These are phyloP conservation scores for Nephelium lappaceum DNA, from an alignment of 345 rosid species.

Conservation along the genomic window DNA sequence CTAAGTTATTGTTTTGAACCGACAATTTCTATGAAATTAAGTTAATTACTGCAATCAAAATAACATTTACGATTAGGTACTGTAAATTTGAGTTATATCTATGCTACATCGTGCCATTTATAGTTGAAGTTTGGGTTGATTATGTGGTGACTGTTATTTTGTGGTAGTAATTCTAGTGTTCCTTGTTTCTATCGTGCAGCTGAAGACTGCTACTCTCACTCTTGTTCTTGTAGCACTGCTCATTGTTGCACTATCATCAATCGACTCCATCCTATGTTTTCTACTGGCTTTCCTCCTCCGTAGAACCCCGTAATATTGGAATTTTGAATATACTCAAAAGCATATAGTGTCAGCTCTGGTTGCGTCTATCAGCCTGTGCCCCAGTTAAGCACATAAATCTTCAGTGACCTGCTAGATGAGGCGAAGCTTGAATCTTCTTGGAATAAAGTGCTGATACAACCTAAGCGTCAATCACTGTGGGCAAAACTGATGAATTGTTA, in stretches of 20 bases:
- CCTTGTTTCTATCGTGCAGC: conserved; percentile 45
- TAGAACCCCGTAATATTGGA: conserved; percentile 41
- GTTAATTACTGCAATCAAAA: background rate
- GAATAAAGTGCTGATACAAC: too few relatives aligned
- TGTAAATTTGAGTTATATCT: background rate
- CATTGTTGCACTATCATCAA: conserved; percentile 69
- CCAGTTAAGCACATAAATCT: background rate
- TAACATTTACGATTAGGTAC: background rate
- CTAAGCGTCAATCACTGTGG: too few relatives aligned
- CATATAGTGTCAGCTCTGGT: background rate
- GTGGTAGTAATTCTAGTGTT: conserved; percentile 4
- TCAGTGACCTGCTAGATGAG: background rate
- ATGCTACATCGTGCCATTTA: background rate
- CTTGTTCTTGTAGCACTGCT: conserved; percentile 68
- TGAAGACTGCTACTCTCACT: conserved; percentile 75
- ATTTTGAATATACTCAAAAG: background rate
- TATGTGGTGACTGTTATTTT: background rate
- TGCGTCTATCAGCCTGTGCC: background rate
- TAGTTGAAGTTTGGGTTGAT: conserved; percentile 3
- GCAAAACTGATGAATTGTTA: too few relatives aligned
- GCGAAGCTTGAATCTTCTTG: background rate
- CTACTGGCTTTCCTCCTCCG: conserved; percentile 59
- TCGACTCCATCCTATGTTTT: conserved; percentile 64
- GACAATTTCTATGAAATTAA: background rate
- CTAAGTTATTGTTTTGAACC: background rate